phyloP scores from a whole-genome alignment of 2,329 filamentous ascomycete species.

The Colletotrichum aenigma region DNA sequence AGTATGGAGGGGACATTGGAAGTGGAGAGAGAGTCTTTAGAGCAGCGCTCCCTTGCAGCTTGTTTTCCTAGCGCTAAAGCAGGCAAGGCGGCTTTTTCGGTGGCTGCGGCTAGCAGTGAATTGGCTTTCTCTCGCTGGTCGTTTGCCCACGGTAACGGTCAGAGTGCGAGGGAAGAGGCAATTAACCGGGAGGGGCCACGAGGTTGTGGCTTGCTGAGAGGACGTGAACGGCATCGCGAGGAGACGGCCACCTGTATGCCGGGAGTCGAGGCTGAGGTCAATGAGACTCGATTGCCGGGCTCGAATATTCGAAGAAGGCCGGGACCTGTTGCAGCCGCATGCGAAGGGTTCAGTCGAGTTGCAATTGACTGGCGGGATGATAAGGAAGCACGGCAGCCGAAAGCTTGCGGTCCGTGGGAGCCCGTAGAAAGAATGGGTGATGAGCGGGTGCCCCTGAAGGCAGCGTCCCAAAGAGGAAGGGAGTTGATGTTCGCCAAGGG shows the following conservation, averaged over 20 bases:
- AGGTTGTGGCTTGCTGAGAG: neutral
- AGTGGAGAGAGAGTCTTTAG: conserved; percentile 4
- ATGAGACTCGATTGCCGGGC: neutral
- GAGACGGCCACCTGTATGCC: neutral
- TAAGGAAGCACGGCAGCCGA: neutral
- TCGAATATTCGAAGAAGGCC: neutral
- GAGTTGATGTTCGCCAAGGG: neutral
- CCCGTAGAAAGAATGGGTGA: neutral
- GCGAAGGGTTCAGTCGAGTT: neutral
- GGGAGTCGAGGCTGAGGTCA: neutral
- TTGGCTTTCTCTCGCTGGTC: neutral
- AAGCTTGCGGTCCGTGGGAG: neutral
- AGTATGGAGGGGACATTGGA: neutral
- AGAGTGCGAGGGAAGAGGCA: neutral
- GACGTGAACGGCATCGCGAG: neutral
- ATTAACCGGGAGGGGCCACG: neutral
- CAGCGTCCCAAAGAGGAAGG: neutral
- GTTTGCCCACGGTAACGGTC: neutral
- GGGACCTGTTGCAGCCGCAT: neutral
- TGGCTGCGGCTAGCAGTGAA: conserved; percentile 6
- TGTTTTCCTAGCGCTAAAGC: conserved; percentile 9
- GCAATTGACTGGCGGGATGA: neutral
- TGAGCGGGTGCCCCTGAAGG: neutral
- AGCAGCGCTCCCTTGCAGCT: neutral
- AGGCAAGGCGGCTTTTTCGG: neutral